phyloP scores from a whole-genome alignment of 495 filamentous ascomycete genomes.

The Elaphomyces granulatus region DNA sequence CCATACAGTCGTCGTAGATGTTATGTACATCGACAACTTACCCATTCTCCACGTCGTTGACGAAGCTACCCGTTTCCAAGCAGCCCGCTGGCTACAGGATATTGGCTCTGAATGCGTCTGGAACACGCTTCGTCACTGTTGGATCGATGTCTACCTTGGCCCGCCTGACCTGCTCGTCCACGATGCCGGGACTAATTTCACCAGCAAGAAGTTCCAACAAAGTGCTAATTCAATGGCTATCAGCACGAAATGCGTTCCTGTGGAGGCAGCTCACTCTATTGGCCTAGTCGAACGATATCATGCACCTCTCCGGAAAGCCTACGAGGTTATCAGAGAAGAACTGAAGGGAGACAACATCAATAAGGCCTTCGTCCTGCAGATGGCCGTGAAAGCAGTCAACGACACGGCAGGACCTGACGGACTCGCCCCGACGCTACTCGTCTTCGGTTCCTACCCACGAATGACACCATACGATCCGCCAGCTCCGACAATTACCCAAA shows the following conservation, averaged over 20 bases:
- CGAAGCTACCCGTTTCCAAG: conserved; percentile 3
- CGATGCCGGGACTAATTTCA: conserved; percentile 1
- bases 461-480: not conserved
- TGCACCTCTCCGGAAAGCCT: not conserved
- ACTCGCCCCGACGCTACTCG: not conserved
- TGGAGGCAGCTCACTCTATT: conserved; percentile 12
- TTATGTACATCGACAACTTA: not conserved
- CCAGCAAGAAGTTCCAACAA: conserved; percentile 8
- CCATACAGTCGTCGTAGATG: not conserved
- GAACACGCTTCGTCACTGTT: conserved; percentile 3
- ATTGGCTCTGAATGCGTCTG: conserved; percentile 5
- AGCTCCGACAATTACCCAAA: no score
- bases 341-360: not conserved
- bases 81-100: conserved; percentile 6
- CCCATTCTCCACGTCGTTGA: not conserved
- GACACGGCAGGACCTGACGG: not conserved
- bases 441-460: not conserved
- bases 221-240: conserved; percentile 3
- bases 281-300: conserved; percentile 4
- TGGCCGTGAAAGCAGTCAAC: not conserved
- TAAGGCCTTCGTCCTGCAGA: not conserved
- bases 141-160: conserved; percentile 12
- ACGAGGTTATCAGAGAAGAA: not conserved
- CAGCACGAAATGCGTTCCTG: conserved; percentile 5
- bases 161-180: conserved; percentile 5